Evolutionary conservation across 192 early-diverging fungal species (phyloP).

Genomic region (Podila epigama): DNA sequence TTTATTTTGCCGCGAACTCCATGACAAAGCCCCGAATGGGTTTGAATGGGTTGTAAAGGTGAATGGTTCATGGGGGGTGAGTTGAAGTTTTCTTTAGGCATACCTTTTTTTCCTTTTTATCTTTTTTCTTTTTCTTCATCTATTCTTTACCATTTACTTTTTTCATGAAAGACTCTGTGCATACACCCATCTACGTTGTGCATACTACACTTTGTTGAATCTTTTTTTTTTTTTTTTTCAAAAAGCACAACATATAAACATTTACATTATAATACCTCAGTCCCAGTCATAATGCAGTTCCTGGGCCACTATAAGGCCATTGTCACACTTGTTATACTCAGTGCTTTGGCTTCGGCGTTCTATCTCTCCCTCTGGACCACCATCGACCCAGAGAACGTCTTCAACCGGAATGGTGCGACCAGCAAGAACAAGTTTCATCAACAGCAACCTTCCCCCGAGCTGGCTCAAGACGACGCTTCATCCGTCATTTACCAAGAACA

Average conservation of each 20-base stretch:
- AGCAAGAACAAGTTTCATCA: background rate
- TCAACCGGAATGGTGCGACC: background rate
- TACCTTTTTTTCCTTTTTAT: background rate
- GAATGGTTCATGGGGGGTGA: background rate
- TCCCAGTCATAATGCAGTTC: constrained; percentile 5
- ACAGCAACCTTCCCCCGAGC: background rate
- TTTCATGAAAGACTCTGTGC: too few relatives aligned
- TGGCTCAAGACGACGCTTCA: background rate
- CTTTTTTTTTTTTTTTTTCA: background rate
- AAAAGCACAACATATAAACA: background rate
- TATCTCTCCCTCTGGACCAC: constrained; percentile 38
- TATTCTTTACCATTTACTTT: background rate
- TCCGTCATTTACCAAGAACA: too few relatives aligned
- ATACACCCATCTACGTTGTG: background rate
- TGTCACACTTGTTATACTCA: constrained; percentile 5
- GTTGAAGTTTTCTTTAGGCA: background rate
- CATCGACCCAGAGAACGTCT: constrained; percentile 1
- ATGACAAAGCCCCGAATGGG: too few relatives aligned
- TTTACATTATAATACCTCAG: background rate
- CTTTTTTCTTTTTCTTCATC: background rate
- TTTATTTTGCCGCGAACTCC: too few relatives aligned
- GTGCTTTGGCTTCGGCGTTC: constrained; percentile 25
- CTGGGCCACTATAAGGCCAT: constrained; percentile 13
- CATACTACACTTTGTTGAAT: background rate
- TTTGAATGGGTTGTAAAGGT: background rate